Evolutionary conservation across 768 basidiomycete genomes (phyloP).

Genomic region (Phallus indusiatus): DNA sequence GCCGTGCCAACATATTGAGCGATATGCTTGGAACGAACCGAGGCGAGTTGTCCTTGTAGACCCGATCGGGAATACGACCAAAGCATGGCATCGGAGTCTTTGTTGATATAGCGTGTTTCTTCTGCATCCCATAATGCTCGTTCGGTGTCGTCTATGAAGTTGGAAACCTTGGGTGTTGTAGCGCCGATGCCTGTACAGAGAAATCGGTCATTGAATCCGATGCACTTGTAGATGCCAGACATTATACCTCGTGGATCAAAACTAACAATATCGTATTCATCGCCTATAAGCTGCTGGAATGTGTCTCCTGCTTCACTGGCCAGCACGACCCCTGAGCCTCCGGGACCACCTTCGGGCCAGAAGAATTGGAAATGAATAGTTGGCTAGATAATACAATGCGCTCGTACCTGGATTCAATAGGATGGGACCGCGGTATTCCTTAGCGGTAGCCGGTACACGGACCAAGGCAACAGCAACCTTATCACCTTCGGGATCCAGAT

Average conservation of each 20-base stretch:
- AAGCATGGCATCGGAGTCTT: slow-evolving; percentile 1
- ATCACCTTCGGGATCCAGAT: slow-evolving; percentile 30
- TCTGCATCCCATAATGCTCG: background rate
- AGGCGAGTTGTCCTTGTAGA: slow-evolving; percentile 6
- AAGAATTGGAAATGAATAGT: background rate
- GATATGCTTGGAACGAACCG: slow-evolving; percentile 1
- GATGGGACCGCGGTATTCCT: slow-evolving; percentile 34
- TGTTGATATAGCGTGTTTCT: background rate
- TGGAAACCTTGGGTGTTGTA: slow-evolving; percentile 1
- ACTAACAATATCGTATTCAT: slow-evolving; percentile 35
- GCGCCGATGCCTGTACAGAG: slow-evolving; percentile 1
- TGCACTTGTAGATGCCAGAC: background rate
- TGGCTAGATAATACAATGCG: background rate
- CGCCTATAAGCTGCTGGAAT: slow-evolving; percentile 27
- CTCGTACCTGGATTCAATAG: slow-evolving; percentile 29
- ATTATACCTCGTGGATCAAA: slow-evolving; percentile 41
- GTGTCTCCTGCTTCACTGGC: slow-evolving; percentile 17
- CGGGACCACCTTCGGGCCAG: slow-evolving; percentile 31
- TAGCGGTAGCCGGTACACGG: slow-evolving; percentile 26
- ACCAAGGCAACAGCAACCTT: slow-evolving; percentile 34
- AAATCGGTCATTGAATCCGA: background rate
- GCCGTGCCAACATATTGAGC: slow-evolving; percentile 20
- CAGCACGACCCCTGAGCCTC: slow-evolving; percentile 31
- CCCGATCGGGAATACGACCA: background rate
- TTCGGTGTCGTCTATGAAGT: slow-evolving; percentile 2